Evolutionary conservation across 352 stramenopile genomes (phyloP).

Genomic region (Achlya hypogyna): DNA sequence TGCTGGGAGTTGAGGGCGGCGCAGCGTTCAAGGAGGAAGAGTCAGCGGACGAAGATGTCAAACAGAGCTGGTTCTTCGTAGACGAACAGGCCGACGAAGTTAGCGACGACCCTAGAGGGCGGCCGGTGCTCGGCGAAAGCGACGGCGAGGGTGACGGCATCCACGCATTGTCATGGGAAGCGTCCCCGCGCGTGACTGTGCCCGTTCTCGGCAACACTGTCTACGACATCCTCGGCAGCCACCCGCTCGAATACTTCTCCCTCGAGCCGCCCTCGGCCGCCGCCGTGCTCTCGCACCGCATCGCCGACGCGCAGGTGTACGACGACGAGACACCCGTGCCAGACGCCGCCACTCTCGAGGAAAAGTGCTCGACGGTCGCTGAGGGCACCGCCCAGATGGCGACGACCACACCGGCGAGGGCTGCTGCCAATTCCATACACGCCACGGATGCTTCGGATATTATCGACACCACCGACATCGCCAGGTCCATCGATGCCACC

Average conservation of each 20-base stretch:
- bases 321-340: not conserved
- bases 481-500: no score
- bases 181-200: not conserved
- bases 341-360: not conserved
- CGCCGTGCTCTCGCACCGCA: not conserved
- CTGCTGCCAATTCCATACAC: no score
- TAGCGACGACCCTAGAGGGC: not conserved
- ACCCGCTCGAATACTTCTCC: not conserved
- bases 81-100: not conserved
- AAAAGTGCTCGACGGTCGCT: not conserved
- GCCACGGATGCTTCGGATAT: no score
- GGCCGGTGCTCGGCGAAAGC: not conserved
- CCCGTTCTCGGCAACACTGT: not conserved
- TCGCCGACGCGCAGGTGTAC: not conserved
- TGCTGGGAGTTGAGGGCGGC: not conserved
- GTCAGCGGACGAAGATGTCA: not conserved
- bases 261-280: not conserved
- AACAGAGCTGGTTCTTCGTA: not conserved
- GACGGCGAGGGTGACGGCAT: not conserved
- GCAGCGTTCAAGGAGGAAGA: not conserved
- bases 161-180: not conserved
- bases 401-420: no score
- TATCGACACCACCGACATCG: no score
- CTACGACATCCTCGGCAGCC: not conserved
- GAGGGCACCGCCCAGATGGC: not conserved